Conservation (phyloP, 108 stramenopile genomes). For the Nitzschia sp. region DNA sequence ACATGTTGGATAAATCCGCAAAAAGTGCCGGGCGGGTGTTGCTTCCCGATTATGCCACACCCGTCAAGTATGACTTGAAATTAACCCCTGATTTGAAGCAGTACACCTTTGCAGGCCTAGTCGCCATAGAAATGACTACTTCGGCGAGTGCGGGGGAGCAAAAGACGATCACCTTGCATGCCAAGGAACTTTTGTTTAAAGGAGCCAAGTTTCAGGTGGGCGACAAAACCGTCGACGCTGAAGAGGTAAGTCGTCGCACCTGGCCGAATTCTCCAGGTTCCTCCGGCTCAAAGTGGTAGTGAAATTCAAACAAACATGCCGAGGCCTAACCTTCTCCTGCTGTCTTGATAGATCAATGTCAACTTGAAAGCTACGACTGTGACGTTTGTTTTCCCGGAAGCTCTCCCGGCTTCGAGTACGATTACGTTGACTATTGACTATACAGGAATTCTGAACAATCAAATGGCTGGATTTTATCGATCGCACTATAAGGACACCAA, state of each 20-base stretch:
- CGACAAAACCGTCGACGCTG: conserved; percentile 27
- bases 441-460: conserved; percentile 88
- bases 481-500: conserved; percentile 80
- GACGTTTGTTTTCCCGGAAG: conserved; percentile 65
- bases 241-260: conserved; percentile 38
- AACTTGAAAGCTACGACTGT: conserved; percentile 77
- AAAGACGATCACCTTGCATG: conserved; percentile 78
- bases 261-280: too few relatives aligned
- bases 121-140: conserved; percentile 35
- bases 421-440: conserved; percentile 69
- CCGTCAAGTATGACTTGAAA: conserved; percentile 72
- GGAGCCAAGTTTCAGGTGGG: conserved; percentile 49
- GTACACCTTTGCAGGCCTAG: conserved; percentile 79
- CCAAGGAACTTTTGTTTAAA: conserved; percentile 84
- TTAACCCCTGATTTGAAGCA: conserved; percentile 80
- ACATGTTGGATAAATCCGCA: conserved; percentile 25
- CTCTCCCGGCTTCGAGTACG: conserved; percentile 45
- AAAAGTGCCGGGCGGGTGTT: conserved; percentile 61
- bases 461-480: conserved; percentile 97
- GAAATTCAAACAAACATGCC: too few relatives aligned
- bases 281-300: too few relatives aligned
- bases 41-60: conserved; percentile 58
- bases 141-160: conserved; percentile 26
- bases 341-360: conserved; percentile 55
- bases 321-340: too few relatives aligned